Evolutionary conservation across 2,329 filamentous ascomycete species (phyloP), one percentile per base, ranked within the genome.

Genomic region (Alternaria ventricosa): DNA sequence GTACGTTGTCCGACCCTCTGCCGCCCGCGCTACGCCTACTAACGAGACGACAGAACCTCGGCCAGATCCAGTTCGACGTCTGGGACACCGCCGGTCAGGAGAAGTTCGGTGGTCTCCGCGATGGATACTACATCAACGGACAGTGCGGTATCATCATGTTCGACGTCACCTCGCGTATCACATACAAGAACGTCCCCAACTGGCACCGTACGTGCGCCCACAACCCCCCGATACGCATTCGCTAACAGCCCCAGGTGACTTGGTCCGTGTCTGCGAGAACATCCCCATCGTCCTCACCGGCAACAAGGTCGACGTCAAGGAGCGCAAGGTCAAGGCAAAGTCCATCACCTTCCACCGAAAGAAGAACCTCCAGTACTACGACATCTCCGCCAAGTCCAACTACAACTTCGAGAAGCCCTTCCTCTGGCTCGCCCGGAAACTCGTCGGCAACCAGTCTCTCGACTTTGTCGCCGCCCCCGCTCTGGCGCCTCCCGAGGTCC

Each of bases 121-220:
- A 99, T 85, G 95, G 95, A 76, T 99, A 99, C 90, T 99, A 99
- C 88, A 99, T 99, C 89, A 97, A 97, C 87, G 95, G 95, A 80
- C 95, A 98, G 87, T 98, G 95, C 85, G 95, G 96, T 87, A 97
- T 99, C 88, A 98, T 99, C 90, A 99, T 99, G 95, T 99, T 99
- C 84, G 95, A 99, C 84, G 95, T 99, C 74, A 98, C 96, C 70
- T 97, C 95, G 75, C 93, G 96, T 82, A 98, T 99, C 84, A 99
- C 96, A 83, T 99, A 99, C 92, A 99, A 99, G 92, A 99, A 99
- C 88, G 96, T 99, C 71, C 96, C 96, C 86, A 98, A 98, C 92
- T 99, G 96, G 96, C 96, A 99, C 86, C 96, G 96, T 97, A 90
- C 82, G 93, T 90, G 45, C 55, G 30, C 61, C 25, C 30, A 12